Evolutionary conservation across 495 filamentous ascomycete species (phyloP), one percentile per base, ranked within the genome.

Genomic region (Aspergillus campestris): DNA sequence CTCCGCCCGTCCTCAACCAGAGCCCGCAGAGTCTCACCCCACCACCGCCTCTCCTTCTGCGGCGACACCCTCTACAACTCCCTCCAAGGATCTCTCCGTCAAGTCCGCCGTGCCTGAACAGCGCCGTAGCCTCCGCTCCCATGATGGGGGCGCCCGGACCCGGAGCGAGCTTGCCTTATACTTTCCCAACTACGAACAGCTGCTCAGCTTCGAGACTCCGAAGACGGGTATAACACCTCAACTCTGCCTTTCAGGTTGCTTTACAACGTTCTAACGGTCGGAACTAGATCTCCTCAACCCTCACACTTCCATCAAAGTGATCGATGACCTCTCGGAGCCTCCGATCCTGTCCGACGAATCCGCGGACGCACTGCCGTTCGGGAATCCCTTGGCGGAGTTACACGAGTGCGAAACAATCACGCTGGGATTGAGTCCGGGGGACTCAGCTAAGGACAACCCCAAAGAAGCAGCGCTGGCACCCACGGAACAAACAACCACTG

Each of bases 141-240:
- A 72, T 30, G 73, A 74, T 51, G 67, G 64, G 15, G 70, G 71
- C 6, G 69, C 71, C 34, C 60, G 87, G 46, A 81, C 86, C 58
- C 90, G 89, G 72, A 94, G 87, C 65, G 89, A 95, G 57, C 72
- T 95, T 27, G 82, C 87, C 7, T 73, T 79, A 29, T 95, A 92
- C 62, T 94, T 95, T 55, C 80, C 85, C 35, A 88, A 91, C 49
- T 95, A 91, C 64, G 89, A 95, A 59, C 84, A 92, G 52, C 76
- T 94, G 44, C 83, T 95, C 58, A 87, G 84, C 47, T 83, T 89
- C 51, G 83, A 87, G 51, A 77, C 79, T 6, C 80, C 84, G 45
- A 82, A 89, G 59, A 69, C 80, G 45, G 85, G 87, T 94, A 73
- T 53, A 78, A 38, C 10, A 24, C 14, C 31, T 11, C 27, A 6